Conservation (phyloP, 768 basidiomycete species). For the Ramaria rubella region DNA sequence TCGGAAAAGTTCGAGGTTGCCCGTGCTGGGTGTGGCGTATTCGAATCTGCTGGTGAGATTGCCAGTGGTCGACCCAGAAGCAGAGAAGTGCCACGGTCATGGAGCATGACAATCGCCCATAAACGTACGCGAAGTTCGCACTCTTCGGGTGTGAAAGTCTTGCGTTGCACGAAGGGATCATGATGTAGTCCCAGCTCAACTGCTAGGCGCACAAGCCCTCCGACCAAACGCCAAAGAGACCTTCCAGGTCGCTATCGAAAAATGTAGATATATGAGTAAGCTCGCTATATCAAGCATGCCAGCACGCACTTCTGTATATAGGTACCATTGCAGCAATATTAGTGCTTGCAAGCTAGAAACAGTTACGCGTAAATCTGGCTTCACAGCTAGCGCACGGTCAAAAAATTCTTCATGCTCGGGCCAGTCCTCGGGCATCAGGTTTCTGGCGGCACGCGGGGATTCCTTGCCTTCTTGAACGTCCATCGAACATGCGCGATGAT, state of each 20-base stretch:
- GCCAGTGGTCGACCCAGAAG: conserved; percentile 80
- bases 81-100: conserved; percentile 84
- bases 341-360: conserved; percentile 78
- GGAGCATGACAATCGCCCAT: conserved; percentile 80
- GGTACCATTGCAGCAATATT: conserved; percentile 81
- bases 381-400: conserved; percentile 66
- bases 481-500: conserved; percentile 54
- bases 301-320: conserved; percentile 68
- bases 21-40: conserved; percentile 65
- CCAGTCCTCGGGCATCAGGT: conserved; percentile 59
- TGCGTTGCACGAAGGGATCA: conserved; percentile 63
- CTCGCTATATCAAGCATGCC: neutral
- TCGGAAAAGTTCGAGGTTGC: conserved; percentile 57
- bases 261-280: conserved; percentile 9
- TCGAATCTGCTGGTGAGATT: conserved; percentile 76
- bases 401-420: conserved; percentile 83
- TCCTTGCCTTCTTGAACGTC: conserved; percentile 38
- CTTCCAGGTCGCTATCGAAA: conserved; percentile 71
- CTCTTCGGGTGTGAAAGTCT: conserved; percentile 67
- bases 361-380: conserved; percentile 78
- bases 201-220: conserved; percentile 73
- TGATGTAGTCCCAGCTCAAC: conserved; percentile 85
- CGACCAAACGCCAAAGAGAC: conserved; percentile 82
- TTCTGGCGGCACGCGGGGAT: conserved; percentile 41
- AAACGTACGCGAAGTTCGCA: conserved; percentile 72